Base-by-base conservation (phyloP, 768 basidiomycete genomes). In the Arthromyces matolae region DNA sequence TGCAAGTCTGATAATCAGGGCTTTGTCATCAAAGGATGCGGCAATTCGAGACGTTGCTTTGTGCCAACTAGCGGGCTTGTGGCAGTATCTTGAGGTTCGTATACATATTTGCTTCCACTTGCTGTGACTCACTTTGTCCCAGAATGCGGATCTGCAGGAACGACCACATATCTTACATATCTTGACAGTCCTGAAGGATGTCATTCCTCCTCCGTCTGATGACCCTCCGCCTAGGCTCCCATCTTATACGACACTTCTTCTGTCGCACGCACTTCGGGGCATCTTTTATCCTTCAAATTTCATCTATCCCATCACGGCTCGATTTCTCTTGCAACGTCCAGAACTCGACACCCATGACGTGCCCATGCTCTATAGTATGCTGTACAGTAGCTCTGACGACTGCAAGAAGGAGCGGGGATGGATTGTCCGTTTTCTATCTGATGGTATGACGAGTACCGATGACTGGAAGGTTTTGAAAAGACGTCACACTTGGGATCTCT, bases 401-500 rank as follows among this genome's bases (percentile, higher is more conserved):
- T 93, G 89, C 86, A 86, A 82, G 67, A 86, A 83, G 64, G 92
- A 95, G 58, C 74, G 91, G n/a, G 75, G 75, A 1, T 97, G 93
- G 93, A 93, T 95, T 23, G 68, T 95, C 27, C 75, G 79, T 32
- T 89, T 92, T 64, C 66, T 96, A 31, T 74, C 84, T 0, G 91
- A 95, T 51, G 90, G 89, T 0, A 84, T 91, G 79, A 73, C 74
- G 53, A 77, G 81, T 39, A 72, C 75, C 0, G 76, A 80, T 33
- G 93, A 97, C 58, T 96, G 93, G 93, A 75, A 73, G 25, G 77
- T 92, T 2, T 63, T 94, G 45, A 83, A 83, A 57, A 73, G 90
- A 36, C 70, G 93, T 22, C 89, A 93, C 59, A 91, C 89, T 0
- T 95, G 91, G 88, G 90, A 92, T 52, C 69, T 95, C 23, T 65